phyloP scores from a whole-genome alignment of 352 stramenopile species.

The Phytophthora tubulina region DNA sequence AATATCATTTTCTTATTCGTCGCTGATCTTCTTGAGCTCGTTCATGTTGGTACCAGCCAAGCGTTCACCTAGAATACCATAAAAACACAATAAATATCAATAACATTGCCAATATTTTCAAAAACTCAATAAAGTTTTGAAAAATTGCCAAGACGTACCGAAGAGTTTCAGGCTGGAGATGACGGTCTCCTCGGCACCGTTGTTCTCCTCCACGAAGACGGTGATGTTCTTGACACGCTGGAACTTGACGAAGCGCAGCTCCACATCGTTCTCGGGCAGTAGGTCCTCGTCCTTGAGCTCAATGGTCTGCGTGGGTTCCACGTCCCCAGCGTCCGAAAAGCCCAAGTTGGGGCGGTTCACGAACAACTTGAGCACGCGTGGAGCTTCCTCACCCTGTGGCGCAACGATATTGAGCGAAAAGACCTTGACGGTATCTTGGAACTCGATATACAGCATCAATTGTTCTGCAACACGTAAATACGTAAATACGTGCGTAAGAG shows the following conservation, averaged over 20 bases:
- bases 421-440: constrained; percentile 84
- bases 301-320: constrained; percentile 79
- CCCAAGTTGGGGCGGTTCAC: constrained; percentile 78
- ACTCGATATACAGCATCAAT: constrained; percentile 84
- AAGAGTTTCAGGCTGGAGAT: constrained; percentile 78
- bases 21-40: constrained; percentile 85
- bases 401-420: constrained; percentile 78
- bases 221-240: constrained; percentile 81
- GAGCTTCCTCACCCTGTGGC: constrained; percentile 60
- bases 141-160: constrained; percentile 36
- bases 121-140: neutral
- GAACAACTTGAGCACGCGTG: constrained; percentile 74
- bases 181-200: constrained; percentile 66
- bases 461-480: constrained; percentile 56
- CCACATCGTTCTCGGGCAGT: constrained; percentile 63
- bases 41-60: constrained; percentile 89
- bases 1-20: constrained; percentile 60
- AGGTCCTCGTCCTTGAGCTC: constrained; percentile 67
- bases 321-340: constrained; percentile 75
- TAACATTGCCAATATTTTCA: neutral
- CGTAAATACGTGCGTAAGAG: constrained; percentile 5
- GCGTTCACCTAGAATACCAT: constrained; percentile 53
- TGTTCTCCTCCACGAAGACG: constrained; percentile 85
- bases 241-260: constrained; percentile 88
- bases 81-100: constrained; percentile 15